Percentiles rank a stretch among this genome's conserved stretches.
phyloP scores from a whole-genome alignment of 1,139 yeast species.

The Nakaseomyces delphensis region DNA sequence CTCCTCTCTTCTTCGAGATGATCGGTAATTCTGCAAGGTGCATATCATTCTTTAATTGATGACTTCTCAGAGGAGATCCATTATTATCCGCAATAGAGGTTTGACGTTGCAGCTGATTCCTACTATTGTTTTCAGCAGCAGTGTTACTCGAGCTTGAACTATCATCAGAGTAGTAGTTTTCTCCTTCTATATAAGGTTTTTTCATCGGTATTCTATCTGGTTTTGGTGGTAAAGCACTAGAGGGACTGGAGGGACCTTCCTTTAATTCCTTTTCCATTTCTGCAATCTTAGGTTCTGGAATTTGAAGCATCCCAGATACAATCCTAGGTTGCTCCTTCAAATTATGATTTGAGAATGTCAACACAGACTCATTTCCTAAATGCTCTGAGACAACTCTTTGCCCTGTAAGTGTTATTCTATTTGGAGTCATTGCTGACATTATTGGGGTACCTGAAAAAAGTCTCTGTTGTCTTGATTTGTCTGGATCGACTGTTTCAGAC shows the following conservation, averaged over 20 bases:
- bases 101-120: slow-evolving; percentile 16
- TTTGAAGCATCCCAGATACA: slow-evolving; percentile 57
- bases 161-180: slow-evolving; percentile 13
- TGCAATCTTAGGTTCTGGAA: slow-evolving; percentile 36
- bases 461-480: slow-evolving; percentile 30
- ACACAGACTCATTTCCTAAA: slow-evolving; percentile 6
- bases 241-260: slow-evolving; percentile 32
- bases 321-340: slow-evolving; percentile 34
- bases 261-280: slow-evolving; percentile 33
- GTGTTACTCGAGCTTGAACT: slow-evolving; percentile 2
- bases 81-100: slow-evolving; percentile 30
- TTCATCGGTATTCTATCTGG: slow-evolving; percentile 32
- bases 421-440: slow-evolving; percentile 27
- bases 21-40: slow-evolving; percentile 27
- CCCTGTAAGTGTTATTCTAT: slow-evolving; percentile 28
- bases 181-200: slow-evolving; percentile 22
- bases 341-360: background rate
- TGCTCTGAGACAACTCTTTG: slow-evolving; percentile 29
- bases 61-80: slow-evolving; percentile 28
- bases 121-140: slow-evolving; percentile 10
- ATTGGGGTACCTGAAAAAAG: slow-evolving; percentile 26
- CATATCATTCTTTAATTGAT: slow-evolving; percentile 16
- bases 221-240: slow-evolving; percentile 28
- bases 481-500: slow-evolving; percentile 33
- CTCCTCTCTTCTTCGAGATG: background rate